Evolutionary conservation across 805 yeast genomes (phyloP), one percentile per base, ranked within the genome.

Genomic region (Schwanniomyces polymorphus): DNA sequence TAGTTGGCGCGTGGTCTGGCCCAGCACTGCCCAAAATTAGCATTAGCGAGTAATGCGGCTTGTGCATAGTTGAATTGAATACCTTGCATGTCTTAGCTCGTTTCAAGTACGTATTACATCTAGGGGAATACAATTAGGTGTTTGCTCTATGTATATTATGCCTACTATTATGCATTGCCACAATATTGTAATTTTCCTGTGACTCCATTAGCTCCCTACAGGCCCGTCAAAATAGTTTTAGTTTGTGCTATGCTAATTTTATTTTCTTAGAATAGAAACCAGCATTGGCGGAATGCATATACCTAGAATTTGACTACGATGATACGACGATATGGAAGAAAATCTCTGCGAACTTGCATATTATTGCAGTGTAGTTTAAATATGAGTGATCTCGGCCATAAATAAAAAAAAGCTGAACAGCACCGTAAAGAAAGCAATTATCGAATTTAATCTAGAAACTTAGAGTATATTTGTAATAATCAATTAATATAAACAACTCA

Each of bases 351-450:
- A 23, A 37, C 39, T 37, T 21, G 25, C 27, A 21, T 37, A 37
- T 37, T 12, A 23, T 37, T 18, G 39, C 25, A 37, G 39, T 21
- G 35, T 21, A 37, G 27, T 21, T 21, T 37, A 37, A 21, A 37
- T 37, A 37, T 37, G 39, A 21, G 39, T 37, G 39, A 37, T 37
- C 39, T 37, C 39, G 39, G 27, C 39, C 39, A 37, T 37, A 16
- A 31, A 14, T 14, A 31, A 14, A 31, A 21, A 21, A 31, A 31
- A 14, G 21, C 21, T 31, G 35, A 14, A 16, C 35, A 14, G 35
- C 17, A 16, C 17, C 34, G 16, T 31, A 14, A 14, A 31, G 35
- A 18, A 31, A 31, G 35, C 35, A 31, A 31, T 16, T 14, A 7
- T 31, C 21, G 17, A 31, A 14, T 31, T 7, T 7, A 31, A 14